Percentiles rank a stretch among this genome's conserved stretches.
phyloP scores from a whole-genome alignment of 192 early-diverging fungal genomes.

The Spinellus fusiger region DNA sequence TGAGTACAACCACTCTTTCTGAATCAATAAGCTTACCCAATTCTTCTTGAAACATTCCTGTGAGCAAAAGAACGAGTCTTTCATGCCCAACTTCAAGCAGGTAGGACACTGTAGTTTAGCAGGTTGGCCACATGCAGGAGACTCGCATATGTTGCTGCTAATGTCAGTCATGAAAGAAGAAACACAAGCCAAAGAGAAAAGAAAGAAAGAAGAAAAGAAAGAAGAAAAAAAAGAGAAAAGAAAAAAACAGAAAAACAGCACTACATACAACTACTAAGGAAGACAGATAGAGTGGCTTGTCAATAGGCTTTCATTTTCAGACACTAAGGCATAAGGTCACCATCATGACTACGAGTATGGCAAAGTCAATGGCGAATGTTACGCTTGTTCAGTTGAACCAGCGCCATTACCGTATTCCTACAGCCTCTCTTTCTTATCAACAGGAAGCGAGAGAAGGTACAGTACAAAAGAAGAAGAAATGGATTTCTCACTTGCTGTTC shows the following conservation, averaged over 20 bases:
- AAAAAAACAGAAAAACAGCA: background rate
- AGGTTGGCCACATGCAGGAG: conserved; percentile 53
- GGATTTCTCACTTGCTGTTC: too few relatives aligned
- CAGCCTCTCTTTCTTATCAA: conserved; percentile 9
- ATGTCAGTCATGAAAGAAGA: background rate
- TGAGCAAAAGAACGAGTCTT: conserved; percentile 71
- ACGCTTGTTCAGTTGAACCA: conserved; percentile 18
- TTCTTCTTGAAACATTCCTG: conserved; percentile 70
- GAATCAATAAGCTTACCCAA: conserved; percentile 48
- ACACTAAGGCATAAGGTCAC: too few relatives aligned
- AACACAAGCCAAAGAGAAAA: background rate
- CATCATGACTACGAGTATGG: background rate
- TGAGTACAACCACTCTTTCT: background rate
- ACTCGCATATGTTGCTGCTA: conserved; percentile 30
- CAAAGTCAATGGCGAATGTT: conserved; percentile 18
- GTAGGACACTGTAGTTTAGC: conserved; percentile 78
- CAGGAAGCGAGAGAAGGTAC: background rate
- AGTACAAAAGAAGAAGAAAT: background rate
- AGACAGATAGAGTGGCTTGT: too few relatives aligned
- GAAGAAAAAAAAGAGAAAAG: background rate
- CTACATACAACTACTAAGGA: too few relatives aligned
- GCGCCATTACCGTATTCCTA: conserved; percentile 13
- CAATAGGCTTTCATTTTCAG: too few relatives aligned
- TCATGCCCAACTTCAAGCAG: conserved; percentile 61
- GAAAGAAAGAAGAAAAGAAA: conserved; percentile 13